These are phyloP conservation scores for Yarrowia sp. DNA, from an alignment of 805 yeast genomes.

Conservation along the genomic window DNA sequence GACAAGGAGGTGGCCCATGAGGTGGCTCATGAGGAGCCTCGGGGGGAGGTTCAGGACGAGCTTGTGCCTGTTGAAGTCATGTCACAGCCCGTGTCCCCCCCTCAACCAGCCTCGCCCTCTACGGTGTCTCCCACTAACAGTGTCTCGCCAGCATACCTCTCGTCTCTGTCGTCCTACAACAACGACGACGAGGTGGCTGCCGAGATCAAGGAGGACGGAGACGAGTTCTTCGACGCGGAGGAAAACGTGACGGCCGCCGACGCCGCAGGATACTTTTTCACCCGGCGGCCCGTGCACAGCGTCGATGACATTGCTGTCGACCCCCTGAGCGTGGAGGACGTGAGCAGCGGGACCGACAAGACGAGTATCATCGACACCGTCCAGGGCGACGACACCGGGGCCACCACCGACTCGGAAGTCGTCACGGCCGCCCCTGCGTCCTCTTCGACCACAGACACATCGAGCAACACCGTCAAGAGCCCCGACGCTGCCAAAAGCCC, in stretches of 20 bases:
- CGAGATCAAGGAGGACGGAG: conserved; percentile 5
- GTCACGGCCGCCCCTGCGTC: neutral
- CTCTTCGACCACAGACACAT: neutral
- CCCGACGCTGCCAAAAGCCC: neutral
- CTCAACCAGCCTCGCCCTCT: conserved; percentile 4
- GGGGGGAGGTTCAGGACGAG: too few relatives aligned
- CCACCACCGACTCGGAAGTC: neutral
- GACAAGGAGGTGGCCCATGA: too few relatives aligned
- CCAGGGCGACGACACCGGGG: conserved; percentile 5
- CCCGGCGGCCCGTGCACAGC: conserved; percentile 1
- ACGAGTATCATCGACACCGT: conserved; percentile 15
- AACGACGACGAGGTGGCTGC: conserved; percentile 11
- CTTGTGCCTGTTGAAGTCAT: too few relatives aligned
- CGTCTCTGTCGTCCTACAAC: conserved; percentile 30
- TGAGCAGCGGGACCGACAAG: conserved; percentile 30
- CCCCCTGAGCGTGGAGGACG: conserved; percentile 19
- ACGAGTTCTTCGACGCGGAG: conserved; percentile 32
- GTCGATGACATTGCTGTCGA: conserved; percentile 1
- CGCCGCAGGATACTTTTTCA: neutral
- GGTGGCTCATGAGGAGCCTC: too few relatives aligned
- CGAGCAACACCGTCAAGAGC: conserved; percentile 13
- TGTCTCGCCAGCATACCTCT: conserved; percentile 20
- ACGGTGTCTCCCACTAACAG: conserved; percentile 27
- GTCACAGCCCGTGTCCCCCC: conserved; percentile 9
- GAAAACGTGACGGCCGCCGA: neutral